Evolutionary conservation across 1,139 yeast genomes (phyloP).

Genomic region (Taphrina communis): DNA sequence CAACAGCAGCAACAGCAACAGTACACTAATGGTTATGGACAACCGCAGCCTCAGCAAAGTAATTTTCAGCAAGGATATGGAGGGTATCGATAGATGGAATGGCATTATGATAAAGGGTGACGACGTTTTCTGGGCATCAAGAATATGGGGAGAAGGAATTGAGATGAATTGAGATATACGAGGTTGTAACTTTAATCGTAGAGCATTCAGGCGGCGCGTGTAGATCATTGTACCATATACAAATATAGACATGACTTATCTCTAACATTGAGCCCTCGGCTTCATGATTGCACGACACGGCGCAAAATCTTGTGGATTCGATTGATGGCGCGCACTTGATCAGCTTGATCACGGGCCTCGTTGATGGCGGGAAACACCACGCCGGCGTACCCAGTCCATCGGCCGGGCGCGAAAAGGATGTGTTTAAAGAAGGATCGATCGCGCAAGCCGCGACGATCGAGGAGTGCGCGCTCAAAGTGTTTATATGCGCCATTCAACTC

Average conservation of each 20-base stretch:
- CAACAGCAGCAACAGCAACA: constrained; percentile 20
- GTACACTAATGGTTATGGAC: neutral
- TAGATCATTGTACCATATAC: neutral
- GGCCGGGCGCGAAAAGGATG: constrained; percentile 78
- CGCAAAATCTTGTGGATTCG: constrained; percentile 27
- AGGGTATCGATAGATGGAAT: constrained; percentile 3
- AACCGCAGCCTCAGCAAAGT: constrained; percentile 3
- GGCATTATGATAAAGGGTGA: no score
- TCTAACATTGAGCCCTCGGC: no score
- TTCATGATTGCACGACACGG: constrained; percentile 5
- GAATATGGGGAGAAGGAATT: no score
- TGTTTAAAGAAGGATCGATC: constrained; percentile 86
- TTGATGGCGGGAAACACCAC: constrained; percentile 36
- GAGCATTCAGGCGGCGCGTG: neutral
- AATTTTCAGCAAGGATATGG: constrained; percentile 14
- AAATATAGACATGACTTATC: no score
- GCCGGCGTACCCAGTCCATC: constrained; percentile 31
- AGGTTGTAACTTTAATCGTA: no score
- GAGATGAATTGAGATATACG: no score
- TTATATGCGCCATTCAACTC: constrained; percentile 49
- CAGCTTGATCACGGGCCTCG: constrained; percentile 20
- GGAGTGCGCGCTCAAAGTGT: constrained; percentile 70
- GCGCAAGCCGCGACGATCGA: constrained; percentile 67
- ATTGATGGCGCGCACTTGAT: constrained; percentile 1
- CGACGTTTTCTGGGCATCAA: no score